These are phyloP conservation scores for Bonnemaisonia californica DNA, from an alignment of 31 red algal species.

Conservation along the genomic window DNA sequence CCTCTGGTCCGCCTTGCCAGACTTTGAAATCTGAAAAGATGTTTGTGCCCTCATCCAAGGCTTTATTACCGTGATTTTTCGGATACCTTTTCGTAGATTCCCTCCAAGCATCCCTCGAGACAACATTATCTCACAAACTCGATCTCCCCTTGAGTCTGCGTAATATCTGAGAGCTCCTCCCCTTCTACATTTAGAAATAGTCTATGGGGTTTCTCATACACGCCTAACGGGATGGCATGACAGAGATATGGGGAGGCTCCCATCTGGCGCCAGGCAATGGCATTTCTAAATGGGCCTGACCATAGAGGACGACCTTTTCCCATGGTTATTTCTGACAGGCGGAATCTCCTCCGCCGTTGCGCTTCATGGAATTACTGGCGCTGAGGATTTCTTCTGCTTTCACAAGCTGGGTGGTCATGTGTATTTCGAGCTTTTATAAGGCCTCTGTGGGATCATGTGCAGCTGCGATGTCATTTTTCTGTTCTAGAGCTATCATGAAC, in stretches of 20 bases:
- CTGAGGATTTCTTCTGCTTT: conserved; percentile 11
- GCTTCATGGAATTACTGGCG: conserved; percentile 27
- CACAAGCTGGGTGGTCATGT: not conserved
- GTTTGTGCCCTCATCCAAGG: not conserved
- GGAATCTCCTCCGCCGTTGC: not conserved
- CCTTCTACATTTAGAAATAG: not conserved
- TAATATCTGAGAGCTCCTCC: conserved; percentile 4
- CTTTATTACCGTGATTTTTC: not conserved
- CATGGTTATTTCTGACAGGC: not conserved
- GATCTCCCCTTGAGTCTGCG: conserved; percentile 44
- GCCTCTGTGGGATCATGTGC: not conserved
- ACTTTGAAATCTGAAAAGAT: conserved; percentile 26
- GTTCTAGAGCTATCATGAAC: not conserved
- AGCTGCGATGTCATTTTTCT: not conserved
- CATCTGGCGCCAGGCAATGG: conserved; percentile 35
- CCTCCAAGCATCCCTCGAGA: not conserved
- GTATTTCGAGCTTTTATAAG: conserved; percentile 1
- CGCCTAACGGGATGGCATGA: conserved; percentile 12
- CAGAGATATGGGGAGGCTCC: conserved; percentile 35
- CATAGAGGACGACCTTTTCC: conserved; percentile 16
- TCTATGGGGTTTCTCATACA: not conserved
- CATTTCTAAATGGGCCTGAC: not conserved
- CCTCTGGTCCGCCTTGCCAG: conserved; percentile 22
- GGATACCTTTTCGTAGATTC: conserved; percentile 29
- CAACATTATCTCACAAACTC: conserved; percentile 3